Base-by-base conservation (phyloP, 2,329 filamentous ascomycete species). In the Clarireedia paspali region DNA sequence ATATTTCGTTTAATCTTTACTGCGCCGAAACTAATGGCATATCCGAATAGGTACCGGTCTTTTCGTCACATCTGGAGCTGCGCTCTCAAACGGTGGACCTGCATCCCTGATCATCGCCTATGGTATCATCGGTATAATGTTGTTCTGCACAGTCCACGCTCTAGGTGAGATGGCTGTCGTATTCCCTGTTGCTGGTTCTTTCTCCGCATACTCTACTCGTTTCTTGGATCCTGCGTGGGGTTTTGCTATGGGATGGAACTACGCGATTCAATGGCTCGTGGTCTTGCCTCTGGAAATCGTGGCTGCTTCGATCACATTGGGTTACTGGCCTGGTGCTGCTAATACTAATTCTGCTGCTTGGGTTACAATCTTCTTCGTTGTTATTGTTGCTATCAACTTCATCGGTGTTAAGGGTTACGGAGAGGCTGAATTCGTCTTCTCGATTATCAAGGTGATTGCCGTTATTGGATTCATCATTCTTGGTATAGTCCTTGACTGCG, bases 201-300 rank as follows among this genome's bases (percentile, higher is more conserved):
- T 96, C 69, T 89, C 89, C 1, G 85, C 89, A 6, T 96, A 91
- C 73, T 92, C 91, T n/a, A 95, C 90, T 24, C 83, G 92, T 9
- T 96, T 96, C 66, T 71, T 96, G 10, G 91, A 96, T 67, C 91
- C 91, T 1, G 91, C 91, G 0, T 96, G 89, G 90, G 91, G 90
- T 0, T 95, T 95, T 66, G 89, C 90, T 49, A 94, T 95, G 88
- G 91, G 90, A 15, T 95, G 89, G 89, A 95, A 85, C 67, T 64
- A 95, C 68, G 89, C 88, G 5, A 70, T 95, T 59, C 87, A 94
- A 72, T 95, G 91, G 91, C 78, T 95, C 2, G 79, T 90, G 38
- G 83, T 91, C 0, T 71, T 95, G 38, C 91, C 91, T 0, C 77
- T 95, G 45, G 91, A 95, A 70, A 87, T 95, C 56, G 88, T 95